These are phyloP conservation scores for Sporisorium scitamineum DNA, from an alignment of 1,284 basidiomycete species.

Conservation along the genomic window DNA sequence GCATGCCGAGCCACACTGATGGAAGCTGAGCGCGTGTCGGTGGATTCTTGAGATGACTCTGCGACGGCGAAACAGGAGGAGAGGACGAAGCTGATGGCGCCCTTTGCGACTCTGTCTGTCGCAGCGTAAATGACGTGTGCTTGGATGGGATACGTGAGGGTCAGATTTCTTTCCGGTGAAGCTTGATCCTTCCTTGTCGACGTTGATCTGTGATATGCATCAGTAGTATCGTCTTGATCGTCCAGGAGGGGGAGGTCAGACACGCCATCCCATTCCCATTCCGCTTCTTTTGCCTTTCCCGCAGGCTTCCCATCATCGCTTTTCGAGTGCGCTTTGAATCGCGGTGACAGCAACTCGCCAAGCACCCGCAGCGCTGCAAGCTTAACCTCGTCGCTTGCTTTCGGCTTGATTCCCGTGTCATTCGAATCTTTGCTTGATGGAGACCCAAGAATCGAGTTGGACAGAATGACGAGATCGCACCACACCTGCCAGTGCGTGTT, in stretches of 20 bases:
- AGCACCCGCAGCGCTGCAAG: slow-evolving; percentile 45
- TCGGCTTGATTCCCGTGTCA: neutral
- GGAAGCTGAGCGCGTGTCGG: slow-evolving; percentile 6
- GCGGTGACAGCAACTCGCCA: slow-evolving; percentile 42
- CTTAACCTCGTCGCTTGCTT: slow-evolving; percentile 41
- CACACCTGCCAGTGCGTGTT: slow-evolving; percentile 53
- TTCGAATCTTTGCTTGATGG: slow-evolving; percentile 1
- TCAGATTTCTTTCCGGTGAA: neutral
- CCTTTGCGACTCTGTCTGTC: slow-evolving; percentile 30
- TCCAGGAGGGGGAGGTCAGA: slow-evolving; percentile 61
- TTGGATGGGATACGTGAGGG: slow-evolving; percentile 19
- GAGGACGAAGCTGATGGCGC: slow-evolving; percentile 41
- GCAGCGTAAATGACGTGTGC: slow-evolving; percentile 21
- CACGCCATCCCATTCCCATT: slow-evolving; percentile 68
- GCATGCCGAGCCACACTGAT: slow-evolving; percentile 16
- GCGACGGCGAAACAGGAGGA: slow-evolving; percentile 30
- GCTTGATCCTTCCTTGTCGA: neutral
- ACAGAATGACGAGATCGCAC: slow-evolving; percentile 64
- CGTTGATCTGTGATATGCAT: neutral
- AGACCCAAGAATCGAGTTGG: slow-evolving; percentile 33
- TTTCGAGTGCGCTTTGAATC: neutral
- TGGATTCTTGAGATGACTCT: slow-evolving; percentile 18
- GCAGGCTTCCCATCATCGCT: neutral
- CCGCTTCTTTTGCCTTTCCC: slow-evolving; percentile 2
- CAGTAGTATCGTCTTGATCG: slow-evolving; percentile 1